These are phyloP conservation scores for Cicer judaicum DNA, from an alignment of 306 rosid genomes.

Conservation along the genomic window DNA sequence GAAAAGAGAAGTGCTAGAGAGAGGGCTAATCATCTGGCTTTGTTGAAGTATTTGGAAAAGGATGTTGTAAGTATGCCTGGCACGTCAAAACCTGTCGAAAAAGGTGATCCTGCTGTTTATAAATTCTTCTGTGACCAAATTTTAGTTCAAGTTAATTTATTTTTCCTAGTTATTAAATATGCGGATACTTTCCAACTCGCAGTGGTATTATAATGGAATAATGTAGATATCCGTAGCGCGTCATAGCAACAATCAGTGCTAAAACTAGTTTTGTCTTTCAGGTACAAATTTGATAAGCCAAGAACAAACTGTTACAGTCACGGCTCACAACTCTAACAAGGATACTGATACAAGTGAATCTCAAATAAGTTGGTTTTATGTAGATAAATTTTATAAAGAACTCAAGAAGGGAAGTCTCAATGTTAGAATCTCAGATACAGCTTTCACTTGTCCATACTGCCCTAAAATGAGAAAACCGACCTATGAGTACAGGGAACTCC, in stretches of 20 bases:
- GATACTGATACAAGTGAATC: slow-evolving; percentile 64
- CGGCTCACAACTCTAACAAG: slow-evolving; percentile 55
- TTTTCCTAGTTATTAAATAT: slow-evolving; percentile 7
- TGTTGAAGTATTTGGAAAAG: slow-evolving; percentile 76
- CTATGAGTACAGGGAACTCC: slow-evolving; percentile 65
- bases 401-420: slow-evolving; percentile 64
- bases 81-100: slow-evolving; percentile 54
- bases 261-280: slow-evolving; percentile 38
- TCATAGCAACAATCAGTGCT: slow-evolving; percentile 12
- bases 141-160: not conserved
- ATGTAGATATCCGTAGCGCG: slow-evolving; percentile 21
- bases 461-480: slow-evolving; percentile 62
- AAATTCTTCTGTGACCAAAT: not conserved
- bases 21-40: slow-evolving; percentile 86
- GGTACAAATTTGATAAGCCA: slow-evolving; percentile 45
- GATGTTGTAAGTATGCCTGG: slow-evolving; percentile 56
- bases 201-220: slow-evolving; percentile 23
- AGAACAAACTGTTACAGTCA: slow-evolving; percentile 50
- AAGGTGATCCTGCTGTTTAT: slow-evolving; percentile 52
- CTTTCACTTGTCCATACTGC: slow-evolving; percentile 83
- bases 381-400: slow-evolving; percentile 61
- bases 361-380: slow-evolving; percentile 64
- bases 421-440: slow-evolving; percentile 62
- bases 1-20: slow-evolving; percentile 74
- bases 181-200: slow-evolving; percentile 17